A percentile compares a stretch with the other conserved stretches of the same genome.
These are phyloP conservation scores for Phytophthora hibernalis DNA, from an alignment of 352 stramenopile species.

Conservation along the genomic window DNA sequence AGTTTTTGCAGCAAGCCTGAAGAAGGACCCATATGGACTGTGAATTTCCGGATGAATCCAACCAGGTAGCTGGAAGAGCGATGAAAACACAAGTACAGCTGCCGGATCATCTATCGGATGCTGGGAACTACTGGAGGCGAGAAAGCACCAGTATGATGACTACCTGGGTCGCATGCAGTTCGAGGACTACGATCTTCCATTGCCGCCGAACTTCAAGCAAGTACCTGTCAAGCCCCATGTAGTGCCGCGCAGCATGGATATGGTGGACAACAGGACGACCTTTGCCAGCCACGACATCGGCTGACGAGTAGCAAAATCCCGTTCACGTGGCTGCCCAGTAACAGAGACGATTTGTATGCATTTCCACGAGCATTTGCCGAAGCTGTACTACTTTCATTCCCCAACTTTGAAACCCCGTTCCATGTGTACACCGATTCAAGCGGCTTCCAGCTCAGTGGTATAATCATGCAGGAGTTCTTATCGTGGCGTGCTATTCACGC, in stretches of 20 bases:
- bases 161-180: neutral
- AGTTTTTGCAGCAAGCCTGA: too few species aligned
- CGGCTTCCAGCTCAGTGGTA: neutral
- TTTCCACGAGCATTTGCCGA: neutral
- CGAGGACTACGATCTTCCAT: neutral
- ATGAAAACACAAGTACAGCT: neutral
- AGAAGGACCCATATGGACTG: too few species aligned
- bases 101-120: neutral
- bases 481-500: conserved; percentile 5
- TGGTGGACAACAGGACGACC: conserved; percentile 5
- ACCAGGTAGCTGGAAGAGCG: neutral
- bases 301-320: conserved; percentile 2
- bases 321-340: neutral
- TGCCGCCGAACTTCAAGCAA: neutral
- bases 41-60: too few species aligned
- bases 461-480: neutral
- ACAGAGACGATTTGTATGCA: neutral
- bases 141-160: neutral
- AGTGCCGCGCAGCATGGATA: neutral
- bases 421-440: conserved; percentile 5
- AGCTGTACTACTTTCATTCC: neutral
- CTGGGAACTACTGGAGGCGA: neutral
- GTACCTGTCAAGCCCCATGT: neutral
- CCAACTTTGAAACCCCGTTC: neutral
- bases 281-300: neutral